These are phyloP conservation scores for Globisporangium megalacanthum DNA, from an alignment of 352 stramenopile species.

Conservation along the genomic window DNA sequence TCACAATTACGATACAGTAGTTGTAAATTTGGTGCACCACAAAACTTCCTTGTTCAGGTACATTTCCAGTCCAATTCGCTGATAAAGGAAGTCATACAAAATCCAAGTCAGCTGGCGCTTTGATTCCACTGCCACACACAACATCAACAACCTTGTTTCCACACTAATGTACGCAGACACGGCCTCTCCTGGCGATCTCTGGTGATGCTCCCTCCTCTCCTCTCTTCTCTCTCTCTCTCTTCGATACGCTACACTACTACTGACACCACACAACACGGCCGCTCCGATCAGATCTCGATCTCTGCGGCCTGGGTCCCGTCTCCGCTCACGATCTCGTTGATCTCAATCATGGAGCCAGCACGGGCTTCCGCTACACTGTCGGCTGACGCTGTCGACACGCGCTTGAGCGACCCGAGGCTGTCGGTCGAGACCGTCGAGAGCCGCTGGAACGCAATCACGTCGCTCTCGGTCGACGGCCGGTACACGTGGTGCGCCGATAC, in stretches of 20 bases:
- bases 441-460: conserved; percentile 13
- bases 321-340: conserved; percentile 12
- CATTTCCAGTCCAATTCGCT: too few relatives aligned
- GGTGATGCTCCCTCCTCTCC: too few relatives aligned
- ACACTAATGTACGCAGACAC: too few relatives aligned
- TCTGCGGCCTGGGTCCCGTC: conserved; percentile 11
- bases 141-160: too few relatives aligned
- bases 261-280: neutral
- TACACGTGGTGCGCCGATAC: conserved; percentile 3
- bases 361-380: conserved; percentile 12
- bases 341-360: conserved; percentile 19
- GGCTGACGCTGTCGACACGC: conserved; percentile 14
- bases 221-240: too few relatives aligned
- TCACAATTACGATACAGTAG: too few relatives aligned
- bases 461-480: conserved; percentile 10
- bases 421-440: conserved; percentile 13
- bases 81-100: too few relatives aligned
- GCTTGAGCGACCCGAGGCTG: conserved; percentile 16
- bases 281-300: conserved; percentile 15
- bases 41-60: too few relatives aligned
- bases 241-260: neutral
- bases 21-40: too few relatives aligned
- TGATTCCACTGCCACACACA: too few relatives aligned
- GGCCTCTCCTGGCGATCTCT: too few relatives aligned
- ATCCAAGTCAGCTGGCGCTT: too few relatives aligned